phyloP scores from a whole-genome alignment of 2,329 filamentous ascomycete species.

The Botryotinia calthae region DNA sequence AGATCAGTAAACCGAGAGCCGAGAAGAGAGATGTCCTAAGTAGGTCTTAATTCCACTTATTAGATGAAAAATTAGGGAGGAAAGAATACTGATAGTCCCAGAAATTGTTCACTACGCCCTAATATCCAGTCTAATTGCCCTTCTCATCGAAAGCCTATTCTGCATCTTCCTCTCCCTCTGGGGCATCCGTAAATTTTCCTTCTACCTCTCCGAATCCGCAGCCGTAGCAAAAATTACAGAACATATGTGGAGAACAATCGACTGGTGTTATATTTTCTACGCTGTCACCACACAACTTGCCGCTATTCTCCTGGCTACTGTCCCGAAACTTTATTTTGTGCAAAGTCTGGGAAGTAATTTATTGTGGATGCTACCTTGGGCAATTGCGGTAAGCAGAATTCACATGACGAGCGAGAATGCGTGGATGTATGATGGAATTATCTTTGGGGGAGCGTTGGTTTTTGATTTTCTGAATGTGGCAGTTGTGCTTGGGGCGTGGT shows the following conservation, averaged over 20 bases:
- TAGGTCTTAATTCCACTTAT: constrained; percentile 25
- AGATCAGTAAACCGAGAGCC: constrained; percentile 36
- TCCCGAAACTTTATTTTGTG: constrained; percentile 64
- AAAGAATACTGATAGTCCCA: constrained; percentile 22
- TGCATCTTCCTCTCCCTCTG: constrained; percentile 60
- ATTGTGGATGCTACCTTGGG: constrained; percentile 68
- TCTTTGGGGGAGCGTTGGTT: constrained; percentile 67
- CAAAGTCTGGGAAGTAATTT: constrained; percentile 66
- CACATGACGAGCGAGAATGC: constrained; percentile 52
- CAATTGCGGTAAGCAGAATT: constrained; percentile 56
- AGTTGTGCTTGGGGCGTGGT: constrained; percentile 26
- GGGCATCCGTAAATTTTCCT: constrained; percentile 59
- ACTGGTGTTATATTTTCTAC: constrained; percentile 70
- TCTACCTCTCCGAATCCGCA: constrained; percentile 57
- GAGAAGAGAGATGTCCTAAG: constrained; percentile 38
- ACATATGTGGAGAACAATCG: constrained; percentile 57
- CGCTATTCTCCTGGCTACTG: constrained; percentile 59
- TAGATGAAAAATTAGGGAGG: not conserved
- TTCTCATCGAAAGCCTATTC: constrained; percentile 59
- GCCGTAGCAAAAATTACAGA: constrained; percentile 59
- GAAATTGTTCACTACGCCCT: constrained; percentile 53
- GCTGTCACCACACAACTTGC: constrained; percentile 64
- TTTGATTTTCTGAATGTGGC: constrained; percentile 54
- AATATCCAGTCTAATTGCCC: constrained; percentile 50
- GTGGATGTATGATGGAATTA: constrained; percentile 64